Base-by-base conservation (phyloP, 1,139 yeast genomes). In the Pichia terricola region DNA sequence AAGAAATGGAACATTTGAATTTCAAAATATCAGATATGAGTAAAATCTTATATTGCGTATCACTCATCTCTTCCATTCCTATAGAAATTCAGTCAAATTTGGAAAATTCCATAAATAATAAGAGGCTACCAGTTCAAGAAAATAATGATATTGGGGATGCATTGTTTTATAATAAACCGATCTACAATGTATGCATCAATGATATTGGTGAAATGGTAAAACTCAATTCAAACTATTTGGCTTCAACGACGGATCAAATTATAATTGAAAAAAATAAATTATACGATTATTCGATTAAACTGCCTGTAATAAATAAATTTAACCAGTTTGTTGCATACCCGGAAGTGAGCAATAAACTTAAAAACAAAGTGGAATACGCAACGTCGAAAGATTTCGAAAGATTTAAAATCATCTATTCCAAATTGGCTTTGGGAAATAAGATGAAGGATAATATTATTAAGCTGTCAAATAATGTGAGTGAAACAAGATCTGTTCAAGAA, bases 201-300 rank as follows among this genome's bases (percentile, higher is more conserved):
- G 91, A 84, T 56, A 65, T 75, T 42, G 60, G 60, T 16, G 58
- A 59, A 48, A 47, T 55, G 46, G 54, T 42, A 36, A 45, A 32
- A 30, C 42, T 42, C 36, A 47, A 44, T 43, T 48, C 39, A 32
- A 73, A 75, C 1, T 80, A 64, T 56, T 67, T 83, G 37, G 91
- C 83, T 1, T 71, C 78, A 22, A 81, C 95, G 1, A 76, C 82
- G 43, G 95, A 86, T 58, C 83, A 79, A 47, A 76, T 85, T 27
- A 58, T 84, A 40, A 63, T 77, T 54, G 77, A 72, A 48, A 81
- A 78, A 51, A 60, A 62, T 9, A 70, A 71, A 16, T 53, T 80
- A 2, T 84, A 74, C 58, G 94, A 84, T 53, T 61, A 67, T 40
- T 58, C 70, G 2, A 60, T 79, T 22, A 61, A 55, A 42, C 44